Percentiles rank a stretch among this genome's conserved stretches.
Evolutionary conservation across 208 protist genomes (phyloP).

Genomic region (Acanthamoeba culbertsoni): DNA sequence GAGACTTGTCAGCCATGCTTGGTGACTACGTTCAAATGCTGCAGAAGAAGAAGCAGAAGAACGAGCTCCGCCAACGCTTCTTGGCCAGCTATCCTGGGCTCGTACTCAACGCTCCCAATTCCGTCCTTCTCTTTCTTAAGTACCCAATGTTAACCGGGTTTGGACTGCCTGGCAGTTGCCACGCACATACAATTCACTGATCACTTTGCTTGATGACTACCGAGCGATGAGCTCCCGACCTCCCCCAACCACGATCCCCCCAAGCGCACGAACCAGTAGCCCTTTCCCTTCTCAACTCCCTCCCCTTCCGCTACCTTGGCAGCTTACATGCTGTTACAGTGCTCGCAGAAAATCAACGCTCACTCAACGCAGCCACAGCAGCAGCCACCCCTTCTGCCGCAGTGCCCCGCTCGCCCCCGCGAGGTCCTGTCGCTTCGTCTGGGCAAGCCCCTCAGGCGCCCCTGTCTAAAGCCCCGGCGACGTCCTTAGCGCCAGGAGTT

Average conservation of each 20-base stretch:
- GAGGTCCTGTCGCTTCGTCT: no score
- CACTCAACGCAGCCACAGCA: no score
- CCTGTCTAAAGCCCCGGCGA: no score
- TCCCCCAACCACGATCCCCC: neutral
- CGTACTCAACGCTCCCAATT: neutral
- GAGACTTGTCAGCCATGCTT: no score
- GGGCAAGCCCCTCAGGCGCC: no score
- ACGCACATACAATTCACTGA: neutral
- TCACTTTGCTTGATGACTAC: neutral
- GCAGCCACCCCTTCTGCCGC: no score
- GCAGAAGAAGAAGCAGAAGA: neutral
- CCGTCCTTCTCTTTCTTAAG: neutral
- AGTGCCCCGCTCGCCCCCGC: no score
- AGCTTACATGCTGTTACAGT: no score
- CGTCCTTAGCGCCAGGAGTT: no score
- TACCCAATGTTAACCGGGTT: neutral
- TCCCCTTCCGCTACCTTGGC: no score
- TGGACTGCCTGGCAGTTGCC: neutral
- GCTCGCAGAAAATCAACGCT: no score
- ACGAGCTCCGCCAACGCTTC: neutral
- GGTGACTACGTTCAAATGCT: neutral
- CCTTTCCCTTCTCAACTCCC: neutral
- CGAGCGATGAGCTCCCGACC: neutral
- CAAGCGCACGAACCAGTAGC: neutral
- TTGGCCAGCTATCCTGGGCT: neutral